Percentiles rank a stretch among this genome's conserved stretches.
These are phyloP conservation scores for Myrica gale DNA, from an alignment of 306 rosid species.

Conservation along the genomic window DNA sequence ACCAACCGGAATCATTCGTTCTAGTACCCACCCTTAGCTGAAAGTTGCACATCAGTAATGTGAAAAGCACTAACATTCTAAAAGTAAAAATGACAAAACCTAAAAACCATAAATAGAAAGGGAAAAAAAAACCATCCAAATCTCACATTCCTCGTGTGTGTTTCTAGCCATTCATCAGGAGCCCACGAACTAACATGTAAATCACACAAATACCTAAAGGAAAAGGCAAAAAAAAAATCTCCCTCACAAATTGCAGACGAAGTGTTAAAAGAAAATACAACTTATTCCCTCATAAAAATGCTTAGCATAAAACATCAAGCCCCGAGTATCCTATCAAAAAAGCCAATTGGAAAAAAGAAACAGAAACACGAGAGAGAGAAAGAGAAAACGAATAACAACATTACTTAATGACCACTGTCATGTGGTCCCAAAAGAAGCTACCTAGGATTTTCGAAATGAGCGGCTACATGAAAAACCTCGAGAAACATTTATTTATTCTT, in stretches of 20 bases:
- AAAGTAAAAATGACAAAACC: background rate
- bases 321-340: background rate
- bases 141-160: background rate
- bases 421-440: background rate
- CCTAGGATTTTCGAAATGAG: background rate
- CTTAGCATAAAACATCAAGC: background rate
- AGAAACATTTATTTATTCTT: background rate
- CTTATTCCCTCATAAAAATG: background rate
- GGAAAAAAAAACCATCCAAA: too few relatives aligned
- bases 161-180: background rate
- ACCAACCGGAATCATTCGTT: too few relatives aligned
- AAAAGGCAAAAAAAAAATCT: background rate
- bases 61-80: background rate
- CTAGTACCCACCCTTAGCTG: too few relatives aligned
- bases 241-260: too few relatives aligned
- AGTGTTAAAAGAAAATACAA: background rate
- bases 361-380: too few relatives aligned
- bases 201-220: background rate
- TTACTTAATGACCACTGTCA: background rate
- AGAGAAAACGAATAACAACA: too few relatives aligned
- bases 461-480: background rate
- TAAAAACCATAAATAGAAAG: background rate
- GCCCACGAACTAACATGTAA: background rate
- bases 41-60: background rate
- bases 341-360: too few relatives aligned